phyloP scores from a whole-genome alignment of 306 rosid species.

The Quercus variabilis region DNA sequence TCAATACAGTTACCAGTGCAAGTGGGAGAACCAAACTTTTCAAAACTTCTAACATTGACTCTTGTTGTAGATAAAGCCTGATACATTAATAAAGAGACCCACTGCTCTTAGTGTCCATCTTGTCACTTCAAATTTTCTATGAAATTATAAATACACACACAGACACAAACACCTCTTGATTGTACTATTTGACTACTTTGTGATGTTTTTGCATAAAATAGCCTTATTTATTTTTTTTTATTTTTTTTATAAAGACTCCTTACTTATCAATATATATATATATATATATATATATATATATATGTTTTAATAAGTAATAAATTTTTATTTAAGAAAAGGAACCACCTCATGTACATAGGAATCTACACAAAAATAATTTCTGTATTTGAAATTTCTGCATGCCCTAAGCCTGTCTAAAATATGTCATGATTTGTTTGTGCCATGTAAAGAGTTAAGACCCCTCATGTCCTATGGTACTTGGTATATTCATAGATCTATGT shows the following conservation, averaged over 20 bases:
- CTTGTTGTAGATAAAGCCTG: background rate
- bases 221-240: no score
- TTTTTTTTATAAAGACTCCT: no score
- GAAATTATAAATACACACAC: background rate
- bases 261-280: no score
- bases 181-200: no score
- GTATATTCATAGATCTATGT: background rate
- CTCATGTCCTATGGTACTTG: background rate
- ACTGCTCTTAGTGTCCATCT: background rate
- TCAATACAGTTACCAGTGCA: background rate
- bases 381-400: background rate
- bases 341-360: no score
- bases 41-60: background rate
- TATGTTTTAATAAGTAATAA: no score
- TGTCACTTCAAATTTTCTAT: background rate
- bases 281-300: no score
- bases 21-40: background rate
- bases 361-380: no score
- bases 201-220: no score
- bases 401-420: background rate
- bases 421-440: background rate
- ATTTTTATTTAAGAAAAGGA: no score
- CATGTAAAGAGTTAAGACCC: background rate
- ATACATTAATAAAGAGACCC: background rate
- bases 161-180: no score